Evolutionary conservation across 2,329 filamentous ascomycete species (phyloP), one percentile per base, ranked within the genome.

Genomic region (Trichoderma afroharzianum): DNA sequence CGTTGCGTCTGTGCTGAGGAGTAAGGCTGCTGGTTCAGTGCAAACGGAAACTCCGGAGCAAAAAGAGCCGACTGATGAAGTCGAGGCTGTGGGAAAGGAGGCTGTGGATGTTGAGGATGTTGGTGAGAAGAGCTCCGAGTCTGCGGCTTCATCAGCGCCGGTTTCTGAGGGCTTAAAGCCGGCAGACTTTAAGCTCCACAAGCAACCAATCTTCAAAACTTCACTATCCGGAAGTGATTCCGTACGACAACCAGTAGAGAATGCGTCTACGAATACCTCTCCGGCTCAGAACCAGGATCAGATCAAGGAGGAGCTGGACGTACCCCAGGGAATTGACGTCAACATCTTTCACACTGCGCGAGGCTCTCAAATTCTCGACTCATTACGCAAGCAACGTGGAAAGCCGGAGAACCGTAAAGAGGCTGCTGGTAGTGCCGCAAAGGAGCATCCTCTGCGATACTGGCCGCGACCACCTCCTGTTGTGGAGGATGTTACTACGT

Each of bases 281-380:
- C 43, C 71, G 24, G 74, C 74, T 28, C 58, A 28, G 12, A 57
- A 62, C 21, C 39, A 53, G 57, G 57, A 59, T 6, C 57, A 59
- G 67, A 8, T 53, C 26, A 61, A 26, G 33, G 78, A 76, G 33
- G 76, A 78, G 30, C 75, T 80, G 11, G 81, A 83, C 36, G 73
- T 82, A 0, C 84, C 84, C 3, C 74, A 79, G 0, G 84, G 78
- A 28, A 76, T 86, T 26, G 80, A 86, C 68, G 74, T 86, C 64
- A 83, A 85, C 63, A 76, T 88, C 24, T 88, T 88, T 69, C 84
- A 84, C 71, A 86, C 85, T 2, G 76, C 75, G 15, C 79, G 80
- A 30, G 85, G 83, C 3, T 85, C 85, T 2, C 82, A 82, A 57
- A 80, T 87, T 8, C 68, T 88, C 47, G 78, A 81, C 1, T 81